Conservation (phyloP, 208 protist genomes). For the Porcisia hertigi region DNA sequence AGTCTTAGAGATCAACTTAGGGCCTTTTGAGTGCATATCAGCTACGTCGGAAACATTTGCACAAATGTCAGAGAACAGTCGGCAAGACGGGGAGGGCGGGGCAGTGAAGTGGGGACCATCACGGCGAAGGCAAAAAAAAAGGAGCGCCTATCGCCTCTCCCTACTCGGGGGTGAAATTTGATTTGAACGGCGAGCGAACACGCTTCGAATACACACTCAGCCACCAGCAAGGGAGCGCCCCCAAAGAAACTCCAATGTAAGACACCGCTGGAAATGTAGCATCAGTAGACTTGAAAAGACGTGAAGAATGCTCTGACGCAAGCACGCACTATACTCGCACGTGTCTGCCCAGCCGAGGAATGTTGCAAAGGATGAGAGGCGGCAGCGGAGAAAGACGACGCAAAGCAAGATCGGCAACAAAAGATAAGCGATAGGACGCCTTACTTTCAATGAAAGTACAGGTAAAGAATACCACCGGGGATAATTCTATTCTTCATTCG, state of each 20-base stretch:
- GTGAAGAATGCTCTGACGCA: neutral
- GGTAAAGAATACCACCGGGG: too few relatives aligned
- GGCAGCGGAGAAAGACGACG: neutral
- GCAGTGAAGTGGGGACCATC: neutral
- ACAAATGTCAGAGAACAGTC: neutral
- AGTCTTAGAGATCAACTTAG: too few relatives aligned
- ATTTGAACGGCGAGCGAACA: neutral
- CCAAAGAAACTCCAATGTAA: too few relatives aligned
- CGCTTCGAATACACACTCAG: neutral
- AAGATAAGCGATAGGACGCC: too few relatives aligned
- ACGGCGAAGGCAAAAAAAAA: neutral
- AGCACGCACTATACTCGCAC: neutral
- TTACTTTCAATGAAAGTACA: too few relatives aligned
- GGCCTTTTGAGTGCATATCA: neutral
- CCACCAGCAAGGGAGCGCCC: too few relatives aligned
- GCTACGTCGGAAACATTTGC: too few relatives aligned
- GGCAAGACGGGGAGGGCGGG: neutral
- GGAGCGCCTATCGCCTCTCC: neutral
- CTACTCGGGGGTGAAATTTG: too few relatives aligned
- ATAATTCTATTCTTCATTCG: too few relatives aligned
- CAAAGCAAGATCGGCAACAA: neutral
- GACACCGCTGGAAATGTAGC: neutral
- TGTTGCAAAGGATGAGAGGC: neutral
- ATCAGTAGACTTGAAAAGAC: neutral
- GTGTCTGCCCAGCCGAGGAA: neutral